A percentile compares a stretch with the other conserved stretches of the same genome.
Conservation (phyloP, 2,329 filamentous ascomycete genomes). For the Alternaria arbusti region DNA sequence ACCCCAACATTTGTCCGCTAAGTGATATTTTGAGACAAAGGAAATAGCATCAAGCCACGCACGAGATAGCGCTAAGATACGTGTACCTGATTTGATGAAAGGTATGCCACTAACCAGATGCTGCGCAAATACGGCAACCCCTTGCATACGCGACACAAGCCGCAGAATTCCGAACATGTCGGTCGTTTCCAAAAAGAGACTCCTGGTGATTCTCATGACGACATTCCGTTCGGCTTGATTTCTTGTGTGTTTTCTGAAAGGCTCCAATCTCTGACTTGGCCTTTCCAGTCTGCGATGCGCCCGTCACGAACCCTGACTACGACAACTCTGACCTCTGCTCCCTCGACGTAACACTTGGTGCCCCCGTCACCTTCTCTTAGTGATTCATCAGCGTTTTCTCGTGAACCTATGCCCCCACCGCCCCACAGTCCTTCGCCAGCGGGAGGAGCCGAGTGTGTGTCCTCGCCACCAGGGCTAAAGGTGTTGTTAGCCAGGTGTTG, state of each 20-base stretch:
- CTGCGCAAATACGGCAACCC: background rate
- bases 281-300: conserved; percentile 93
- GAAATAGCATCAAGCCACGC: conserved; percentile 9
- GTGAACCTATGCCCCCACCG: conserved; percentile 50
- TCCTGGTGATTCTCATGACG: background rate
- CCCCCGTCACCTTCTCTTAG: conserved; percentile 53
- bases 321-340: conserved; percentile 85
- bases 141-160: conserved; percentile 4
- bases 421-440: conserved; percentile 54
- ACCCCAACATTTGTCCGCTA: background rate
- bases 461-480: conserved; percentile 61
- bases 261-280: conserved; percentile 82
- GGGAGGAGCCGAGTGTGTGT: conserved; percentile 37
- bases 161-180: background rate
- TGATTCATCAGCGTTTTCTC: conserved; percentile 50
- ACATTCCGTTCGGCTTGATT: background rate
- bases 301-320: conserved; percentile 84
- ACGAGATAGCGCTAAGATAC: background rate
- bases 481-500: conserved; percentile 92
- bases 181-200: background rate
- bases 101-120: background rate
- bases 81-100: background rate
- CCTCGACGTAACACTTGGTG: conserved; percentile 73
- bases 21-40: conserved; percentile 10
- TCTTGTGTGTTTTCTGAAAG: background rate